These are phyloP conservation scores for Capsella bursapastoris DNA, from an alignment of 345 rosid genomes.

Conservation along the genomic window DNA sequence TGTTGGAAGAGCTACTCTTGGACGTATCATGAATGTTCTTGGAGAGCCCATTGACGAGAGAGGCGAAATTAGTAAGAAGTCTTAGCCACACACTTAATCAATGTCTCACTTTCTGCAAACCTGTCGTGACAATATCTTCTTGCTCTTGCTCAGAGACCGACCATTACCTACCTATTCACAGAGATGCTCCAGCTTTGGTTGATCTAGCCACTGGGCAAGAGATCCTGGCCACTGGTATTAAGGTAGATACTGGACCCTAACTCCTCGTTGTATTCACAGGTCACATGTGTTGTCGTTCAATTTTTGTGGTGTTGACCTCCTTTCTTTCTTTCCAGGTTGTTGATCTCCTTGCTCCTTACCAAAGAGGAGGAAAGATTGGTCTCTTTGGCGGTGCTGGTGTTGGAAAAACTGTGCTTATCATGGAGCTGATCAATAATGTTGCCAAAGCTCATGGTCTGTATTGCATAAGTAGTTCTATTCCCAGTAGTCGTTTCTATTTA, in stretches of 20 bases:
- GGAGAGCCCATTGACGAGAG: constrained; percentile 94
- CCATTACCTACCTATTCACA: constrained; percentile 87
- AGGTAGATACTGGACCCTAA: constrained; percentile 41
- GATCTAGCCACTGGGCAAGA: constrained; percentile 96
- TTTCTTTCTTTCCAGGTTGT: constrained; percentile 64
- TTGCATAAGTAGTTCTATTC: neutral
- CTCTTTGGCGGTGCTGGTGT: constrained; percentile 99
- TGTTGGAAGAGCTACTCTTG: constrained; percentile 95
- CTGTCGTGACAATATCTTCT: constrained; percentile 7
- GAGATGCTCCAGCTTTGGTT: constrained; percentile 94
- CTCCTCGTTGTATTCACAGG: neutral
- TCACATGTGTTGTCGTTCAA: neutral
- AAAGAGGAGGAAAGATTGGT: constrained; percentile 99
- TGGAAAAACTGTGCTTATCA: constrained; percentile 95
- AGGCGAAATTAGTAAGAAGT: constrained; percentile 80
- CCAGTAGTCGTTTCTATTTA: neutral
- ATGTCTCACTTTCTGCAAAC: neutral
- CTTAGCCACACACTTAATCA: neutral
- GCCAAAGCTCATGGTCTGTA: constrained; percentile 96
- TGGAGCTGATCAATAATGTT: constrained; percentile 98
- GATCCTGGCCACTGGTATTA: constrained; percentile 95
- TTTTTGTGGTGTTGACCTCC: neutral
- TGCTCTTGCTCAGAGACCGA: constrained; percentile 66
- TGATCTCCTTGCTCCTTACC: constrained; percentile 98
- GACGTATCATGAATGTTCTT: constrained; percentile 95